A percentile compares a stretch with the other conserved stretches of the same genome.
Evolutionary conservation across 257 asterid genomes (phyloP).

Genomic region (Plectranthus barbatus): DNA sequence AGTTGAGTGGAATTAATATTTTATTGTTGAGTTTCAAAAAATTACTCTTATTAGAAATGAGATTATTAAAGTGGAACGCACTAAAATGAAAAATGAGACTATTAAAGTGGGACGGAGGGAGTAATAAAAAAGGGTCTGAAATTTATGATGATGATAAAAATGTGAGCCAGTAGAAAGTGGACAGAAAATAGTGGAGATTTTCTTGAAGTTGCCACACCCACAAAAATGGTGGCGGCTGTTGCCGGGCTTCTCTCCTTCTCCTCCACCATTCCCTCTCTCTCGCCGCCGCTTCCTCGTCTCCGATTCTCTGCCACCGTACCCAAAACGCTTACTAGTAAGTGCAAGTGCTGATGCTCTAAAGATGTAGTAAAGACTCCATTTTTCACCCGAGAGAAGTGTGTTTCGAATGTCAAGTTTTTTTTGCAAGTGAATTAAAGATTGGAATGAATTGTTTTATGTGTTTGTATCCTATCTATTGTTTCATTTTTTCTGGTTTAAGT

Average conservation of each 20-base stretch:
- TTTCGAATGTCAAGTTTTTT: no score
- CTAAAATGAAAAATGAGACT: no score
- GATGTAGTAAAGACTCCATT: not conserved
- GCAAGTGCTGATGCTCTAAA: not conserved
- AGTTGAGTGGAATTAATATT: no score
- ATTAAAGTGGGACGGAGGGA: no score
- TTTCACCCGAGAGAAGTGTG: not conserved
- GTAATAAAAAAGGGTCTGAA: not conserved
- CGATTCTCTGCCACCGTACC: constrained; percentile 20
- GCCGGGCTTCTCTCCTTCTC: constrained; percentile 36
- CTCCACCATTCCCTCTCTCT: constrained; percentile 25
- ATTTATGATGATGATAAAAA: not conserved
- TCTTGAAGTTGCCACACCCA: not conserved
- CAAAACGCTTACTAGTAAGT: constrained; percentile 40
- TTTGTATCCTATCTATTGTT: not conserved
- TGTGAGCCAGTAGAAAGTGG: constrained; percentile 17
- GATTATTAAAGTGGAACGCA: no score
- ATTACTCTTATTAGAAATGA: no score
- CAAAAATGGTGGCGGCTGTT: constrained; percentile 29
- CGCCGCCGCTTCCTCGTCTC: constrained; percentile 23
- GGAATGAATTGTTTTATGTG: not conserved
- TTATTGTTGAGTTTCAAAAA: no score
- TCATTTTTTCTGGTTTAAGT: not conserved
- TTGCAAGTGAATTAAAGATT: no score
- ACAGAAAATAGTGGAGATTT: constrained; percentile 4